Conservation (phyloP, 164 flowering plant species). For the Aristolochia fimbriata region DNA sequence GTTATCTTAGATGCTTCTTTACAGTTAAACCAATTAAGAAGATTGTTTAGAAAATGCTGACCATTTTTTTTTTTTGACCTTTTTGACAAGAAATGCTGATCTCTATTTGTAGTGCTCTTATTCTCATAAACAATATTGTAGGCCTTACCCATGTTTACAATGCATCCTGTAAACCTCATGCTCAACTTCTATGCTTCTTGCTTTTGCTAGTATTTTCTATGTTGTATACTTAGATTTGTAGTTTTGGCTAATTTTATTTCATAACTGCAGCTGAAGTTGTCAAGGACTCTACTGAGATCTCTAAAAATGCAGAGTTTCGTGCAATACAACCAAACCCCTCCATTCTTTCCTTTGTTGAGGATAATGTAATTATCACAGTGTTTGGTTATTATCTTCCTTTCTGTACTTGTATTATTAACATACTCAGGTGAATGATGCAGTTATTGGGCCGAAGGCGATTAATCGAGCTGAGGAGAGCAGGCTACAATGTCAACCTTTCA, state of each 20-base stretch:
- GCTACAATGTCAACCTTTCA: constrained; percentile 70
- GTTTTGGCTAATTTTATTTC: not conserved
- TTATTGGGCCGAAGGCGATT: constrained; percentile 80
- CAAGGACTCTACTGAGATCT: constrained; percentile 35
- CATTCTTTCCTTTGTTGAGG: constrained; percentile 80
- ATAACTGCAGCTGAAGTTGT: constrained; percentile 23
- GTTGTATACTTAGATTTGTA: not conserved
- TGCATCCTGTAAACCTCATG: too few species aligned
- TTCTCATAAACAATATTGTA: too few species aligned
- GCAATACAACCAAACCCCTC: constrained; percentile 84
- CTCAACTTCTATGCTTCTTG: too few species aligned
- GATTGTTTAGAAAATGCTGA: too few species aligned
- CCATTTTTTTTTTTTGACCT: too few species aligned
- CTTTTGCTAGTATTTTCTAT: not conserved
- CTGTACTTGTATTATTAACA: not conserved
- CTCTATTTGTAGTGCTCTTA: too few species aligned
- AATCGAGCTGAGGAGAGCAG: constrained; percentile 70
- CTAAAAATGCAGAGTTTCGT: constrained; percentile 91
- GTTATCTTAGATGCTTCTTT: too few species aligned
- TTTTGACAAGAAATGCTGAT: too few species aligned
- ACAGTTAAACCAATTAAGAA: too few species aligned
- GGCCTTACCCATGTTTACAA: not conserved
- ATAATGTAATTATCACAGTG: constrained; percentile 45
- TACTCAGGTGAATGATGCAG: constrained; percentile 24
- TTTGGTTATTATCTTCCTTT: not conserved